Evolutionary conservation across 352 stramenopile species (phyloP), one percentile per base, ranked within the genome.

Genomic region (Phytopythium sindhum): DNA sequence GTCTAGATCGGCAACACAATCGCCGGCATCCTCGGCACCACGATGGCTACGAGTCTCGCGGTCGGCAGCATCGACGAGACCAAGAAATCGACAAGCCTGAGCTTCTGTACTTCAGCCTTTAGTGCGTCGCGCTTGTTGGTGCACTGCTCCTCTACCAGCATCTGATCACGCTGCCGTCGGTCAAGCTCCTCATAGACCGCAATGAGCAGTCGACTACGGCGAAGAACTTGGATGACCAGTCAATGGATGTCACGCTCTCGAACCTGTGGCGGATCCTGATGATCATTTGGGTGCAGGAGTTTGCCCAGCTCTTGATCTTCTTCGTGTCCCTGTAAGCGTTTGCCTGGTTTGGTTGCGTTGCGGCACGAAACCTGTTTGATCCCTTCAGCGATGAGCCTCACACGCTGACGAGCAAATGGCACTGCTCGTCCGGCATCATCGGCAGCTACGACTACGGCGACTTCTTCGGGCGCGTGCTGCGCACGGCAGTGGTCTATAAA

Each of bases 241-340:
- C 77, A 3, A 31, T 77, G 2, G 15, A 59, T 23, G 68, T 62
- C 17, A 79, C 67, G 11, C 51, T 88, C 4, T 33, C 42, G 44
- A 85, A 88, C 61, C 62, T 84, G 57, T 57, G 63, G 23, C 77
- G 78, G 42, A 81, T 89, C 24, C 77, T 80, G 57, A 60, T 58
- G 51, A 73, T 88, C 61, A 79, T 89, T 21, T 78, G 71, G 69
- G 35, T 86, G 33, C 78, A 78, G 0, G 73, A 70, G 0, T 19
- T 86, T 15, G 64, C 77, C 11, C 77, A 88, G 70, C 88, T 77
- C 62, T 58, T 87, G 14, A 59, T 84, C 11, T 87, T 88, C 72
- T 88, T 89, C 64, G 72, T 86, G 2, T 85, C 80, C 57, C 66
- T 89, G 8, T 56, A 66, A 2, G 72, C 84, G 9, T 86, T 80